Evolutionary conservation across 805 yeast genomes (phyloP), one percentile per base, ranked within the genome.

Genomic region (Hanseniaspora guilliermondii): DNA sequence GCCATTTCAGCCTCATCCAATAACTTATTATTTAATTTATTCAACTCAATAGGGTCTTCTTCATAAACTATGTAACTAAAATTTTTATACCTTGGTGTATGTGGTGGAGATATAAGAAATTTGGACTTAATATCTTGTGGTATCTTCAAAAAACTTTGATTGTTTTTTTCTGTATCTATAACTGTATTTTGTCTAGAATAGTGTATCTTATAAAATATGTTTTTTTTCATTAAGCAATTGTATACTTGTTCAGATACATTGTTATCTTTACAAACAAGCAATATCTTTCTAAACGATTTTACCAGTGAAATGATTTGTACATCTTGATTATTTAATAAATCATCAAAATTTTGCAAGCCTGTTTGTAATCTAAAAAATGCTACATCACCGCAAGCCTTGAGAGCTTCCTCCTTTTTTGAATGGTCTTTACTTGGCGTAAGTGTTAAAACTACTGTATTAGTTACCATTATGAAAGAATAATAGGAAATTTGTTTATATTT

Each of bases 91-190:
- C 21, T 16, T 17, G 54, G 54, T 17, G 54, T 50, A 6, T 42
- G 48, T 33, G 54, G 54, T 7, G 54, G 54, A 11, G 54, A 50
- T 7, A 50, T 50, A 11, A 50, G 33, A 19, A 42, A 42, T 22
- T 36, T 50, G 17, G 54, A 24, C 4, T 17, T 42, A 21, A 35
- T 35, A n/a, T 50, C 54, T 21, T 41, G 17, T 4, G 54, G 54
- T 25, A 50, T 5, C 22, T 41, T 32, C n/a, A 50, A 35, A 25
- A 24, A 50, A 14, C 32, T 25, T 5, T n/a, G 21, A 6, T 50
- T 45, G 25, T 42, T 33, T 5, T 35, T n/a, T 24, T 32, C 11
- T 25, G 16, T 25, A 14, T 16, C 16, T 8, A 50, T 24, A 1
- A 14, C 8, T 4, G 48, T 50, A 19, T 50, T 42, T 12, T 35